These are phyloP conservation scores for Boletus calvinii DNA, from an alignment of 1,284 basidiomycete species.

Conservation along the genomic window DNA sequence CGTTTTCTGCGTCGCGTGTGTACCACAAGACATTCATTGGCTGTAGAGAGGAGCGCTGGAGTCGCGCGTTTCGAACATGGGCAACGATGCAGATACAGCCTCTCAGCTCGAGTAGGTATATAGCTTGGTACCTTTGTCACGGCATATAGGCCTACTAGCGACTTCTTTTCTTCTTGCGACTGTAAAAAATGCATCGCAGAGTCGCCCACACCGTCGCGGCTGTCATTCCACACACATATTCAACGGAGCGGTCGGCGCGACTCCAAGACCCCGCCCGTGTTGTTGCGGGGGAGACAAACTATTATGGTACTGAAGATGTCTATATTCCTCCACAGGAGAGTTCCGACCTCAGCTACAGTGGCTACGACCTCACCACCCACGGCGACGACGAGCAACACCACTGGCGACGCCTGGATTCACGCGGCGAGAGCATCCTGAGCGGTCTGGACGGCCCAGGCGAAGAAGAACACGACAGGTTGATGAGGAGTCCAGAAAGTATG, in stretches of 20 bases:
- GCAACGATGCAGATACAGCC: constrained; percentile 32
- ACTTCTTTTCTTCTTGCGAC: constrained; percentile 1
- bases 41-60: constrained; percentile 13
- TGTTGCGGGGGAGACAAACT: constrained; percentile 13
- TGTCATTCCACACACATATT: constrained; percentile 26
- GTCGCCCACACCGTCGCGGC: constrained; percentile 34
- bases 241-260: constrained; percentile 17
- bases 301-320: constrained; percentile 17
- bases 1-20: constrained; percentile 17
- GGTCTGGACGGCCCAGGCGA: constrained; percentile 28
- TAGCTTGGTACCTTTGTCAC: constrained; percentile 12
- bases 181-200: constrained; percentile 29
- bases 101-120: constrained; percentile 20
- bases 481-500: constrained; percentile 34
- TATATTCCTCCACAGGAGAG: constrained; percentile 12
- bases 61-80: constrained; percentile 15
- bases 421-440: constrained; percentile 34
- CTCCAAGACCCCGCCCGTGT: constrained; percentile 20
- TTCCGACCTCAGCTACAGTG: constrained; percentile 13
- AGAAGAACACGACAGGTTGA: constrained; percentile 25
- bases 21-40: constrained; percentile 22
- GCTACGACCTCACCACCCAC: constrained; percentile 26
- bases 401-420: constrained; percentile 34
- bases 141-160: constrained; percentile 3
- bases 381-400: constrained; percentile 26